These are phyloP conservation scores for Ascochyta lentis DNA, from an alignment of 2,329 filamentous ascomycete species.

Conservation along the genomic window DNA sequence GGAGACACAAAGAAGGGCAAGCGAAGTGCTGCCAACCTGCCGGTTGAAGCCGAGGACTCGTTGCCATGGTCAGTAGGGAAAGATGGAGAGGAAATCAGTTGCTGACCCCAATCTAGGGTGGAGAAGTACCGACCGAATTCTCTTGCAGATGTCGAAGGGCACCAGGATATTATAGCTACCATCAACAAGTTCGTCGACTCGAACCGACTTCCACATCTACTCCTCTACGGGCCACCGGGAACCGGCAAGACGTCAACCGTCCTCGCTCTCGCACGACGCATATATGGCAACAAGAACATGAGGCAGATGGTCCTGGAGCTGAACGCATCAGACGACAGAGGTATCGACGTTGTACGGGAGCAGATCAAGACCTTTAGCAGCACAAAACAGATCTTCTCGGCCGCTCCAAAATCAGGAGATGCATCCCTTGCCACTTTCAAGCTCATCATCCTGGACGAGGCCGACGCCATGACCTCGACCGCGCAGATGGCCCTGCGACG, in stretches of 20 bases:
- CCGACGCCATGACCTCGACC: slow-evolving; percentile 99
- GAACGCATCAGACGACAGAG: slow-evolving; percentile 95
- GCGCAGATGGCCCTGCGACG: slow-evolving; percentile 96
- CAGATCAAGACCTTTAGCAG: slow-evolving; percentile 99
- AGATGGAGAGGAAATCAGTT: rapidly evolving
- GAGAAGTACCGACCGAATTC: slow-evolving; percentile 95
- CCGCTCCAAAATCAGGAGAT: slow-evolving; percentile 58
- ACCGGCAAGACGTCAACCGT: slow-evolving; percentile 98
- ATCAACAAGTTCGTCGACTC: slow-evolving; percentile 98
- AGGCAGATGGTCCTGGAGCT: slow-evolving; percentile 98
- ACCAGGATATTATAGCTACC: slow-evolving; percentile 95
- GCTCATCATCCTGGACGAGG: slow-evolving; percentile 96
- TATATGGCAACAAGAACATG: slow-evolving; percentile 92
- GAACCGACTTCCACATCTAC: slow-evolving; percentile 91
- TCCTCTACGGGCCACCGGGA: slow-evolving; percentile 94
- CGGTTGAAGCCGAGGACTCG: slow-evolving; percentile 91
- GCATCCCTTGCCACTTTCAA: slow-evolving; percentile 77
- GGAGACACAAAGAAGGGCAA: slow-evolving; percentile 86
- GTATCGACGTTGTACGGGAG: slow-evolving; percentile 93
- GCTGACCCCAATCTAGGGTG: slow-evolving; percentile 65
- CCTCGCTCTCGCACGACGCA: slow-evolving; percentile 86
- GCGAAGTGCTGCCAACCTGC: slow-evolving; percentile 88
- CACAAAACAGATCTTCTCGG: slow-evolving; percentile 96
- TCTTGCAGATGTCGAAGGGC: slow-evolving; percentile 90
- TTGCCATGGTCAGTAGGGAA: slow-evolving; percentile 75